phyloP scores from a whole-genome alignment of 1,284 basidiomycete species.

The Trichosporon sp. region DNA sequence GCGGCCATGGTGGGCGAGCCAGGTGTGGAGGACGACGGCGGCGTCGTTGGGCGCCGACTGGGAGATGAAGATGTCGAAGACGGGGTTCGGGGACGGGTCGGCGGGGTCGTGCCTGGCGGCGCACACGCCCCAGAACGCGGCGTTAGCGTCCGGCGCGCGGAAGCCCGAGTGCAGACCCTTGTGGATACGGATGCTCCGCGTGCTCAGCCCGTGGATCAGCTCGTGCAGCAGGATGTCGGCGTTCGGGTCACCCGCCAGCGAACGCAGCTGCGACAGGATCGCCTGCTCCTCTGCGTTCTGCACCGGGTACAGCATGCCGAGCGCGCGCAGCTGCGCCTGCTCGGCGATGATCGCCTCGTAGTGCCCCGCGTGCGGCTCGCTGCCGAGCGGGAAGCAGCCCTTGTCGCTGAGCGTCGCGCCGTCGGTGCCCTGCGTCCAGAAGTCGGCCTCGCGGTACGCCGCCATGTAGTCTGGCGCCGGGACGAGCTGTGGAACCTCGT shows the following conservation, averaged over 20 bases:
- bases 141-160: constrained; percentile 5
- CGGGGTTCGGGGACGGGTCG: background rate
- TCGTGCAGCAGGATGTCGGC: constrained; percentile 6
- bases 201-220: constrained; percentile 7
- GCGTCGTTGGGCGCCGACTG: constrained; percentile 10
- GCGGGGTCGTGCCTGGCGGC: background rate
- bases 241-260: constrained; percentile 1
- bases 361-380: constrained; percentile 1
- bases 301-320: constrained; percentile 11
- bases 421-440: constrained; percentile 9
- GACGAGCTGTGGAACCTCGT: background rate
- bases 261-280: constrained; percentile 1
- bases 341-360: constrained; percentile 6
- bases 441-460: background rate
- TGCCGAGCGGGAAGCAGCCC: constrained; percentile 16
- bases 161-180: constrained; percentile 17
- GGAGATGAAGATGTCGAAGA: constrained; percentile 13
- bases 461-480: constrained; percentile 5
- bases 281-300: constrained; percentile 8
- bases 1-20: constrained; percentile 8
- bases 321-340: constrained; percentile 10
- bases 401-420: background rate
- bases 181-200: constrained; percentile 7
- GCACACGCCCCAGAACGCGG: constrained; percentile 15
- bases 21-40: constrained; percentile 15